These are phyloP conservation scores for Diaporthe citrichinensis DNA, from an alignment of 2,329 filamentous ascomycete species.

Conservation along the genomic window DNA sequence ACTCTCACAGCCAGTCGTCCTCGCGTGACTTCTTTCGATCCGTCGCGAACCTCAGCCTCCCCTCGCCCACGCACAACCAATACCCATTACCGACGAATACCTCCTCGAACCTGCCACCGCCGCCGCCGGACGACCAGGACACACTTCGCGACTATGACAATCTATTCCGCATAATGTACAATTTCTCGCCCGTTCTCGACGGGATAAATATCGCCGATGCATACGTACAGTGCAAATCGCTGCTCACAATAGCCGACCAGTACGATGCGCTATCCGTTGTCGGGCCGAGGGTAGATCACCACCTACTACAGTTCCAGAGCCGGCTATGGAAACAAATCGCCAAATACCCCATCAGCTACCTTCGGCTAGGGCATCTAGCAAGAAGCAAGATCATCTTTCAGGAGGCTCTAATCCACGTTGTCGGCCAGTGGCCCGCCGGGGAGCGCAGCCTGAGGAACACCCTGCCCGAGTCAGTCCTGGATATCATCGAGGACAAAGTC, in stretches of 20 bases:
- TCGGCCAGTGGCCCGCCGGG: constrained; percentile 91
- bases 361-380: constrained; percentile 89
- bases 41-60: constrained; percentile 81
- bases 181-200: constrained; percentile 86
- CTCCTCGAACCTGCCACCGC: constrained; percentile 52
- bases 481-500: constrained; percentile 95
- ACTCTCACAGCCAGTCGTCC: constrained; percentile 54
- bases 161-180: constrained; percentile 96
- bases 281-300: constrained; percentile 91
- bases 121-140: constrained; percentile 77
- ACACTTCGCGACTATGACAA: constrained; percentile 95
- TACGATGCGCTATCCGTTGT: constrained; percentile 93
- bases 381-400: constrained; percentile 87
- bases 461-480: constrained; percentile 82
- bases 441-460: constrained; percentile 81
- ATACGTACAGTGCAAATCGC: constrained; percentile 93
- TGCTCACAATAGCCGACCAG: constrained; percentile 91
- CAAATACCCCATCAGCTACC: constrained; percentile 93
- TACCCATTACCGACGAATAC: constrained; percentile 54
- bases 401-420: constrained; percentile 92
- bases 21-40: constrained; percentile 82
- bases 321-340: constrained; percentile 96
- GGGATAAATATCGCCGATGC: constrained; percentile 90
- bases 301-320: constrained; percentile 91
- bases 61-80: constrained; percentile 58